Evolutionary conservation across 73 alveolate species (phyloP), one percentile per base, ranked within the genome.

Genomic region (Halteria grandinella): DNA sequence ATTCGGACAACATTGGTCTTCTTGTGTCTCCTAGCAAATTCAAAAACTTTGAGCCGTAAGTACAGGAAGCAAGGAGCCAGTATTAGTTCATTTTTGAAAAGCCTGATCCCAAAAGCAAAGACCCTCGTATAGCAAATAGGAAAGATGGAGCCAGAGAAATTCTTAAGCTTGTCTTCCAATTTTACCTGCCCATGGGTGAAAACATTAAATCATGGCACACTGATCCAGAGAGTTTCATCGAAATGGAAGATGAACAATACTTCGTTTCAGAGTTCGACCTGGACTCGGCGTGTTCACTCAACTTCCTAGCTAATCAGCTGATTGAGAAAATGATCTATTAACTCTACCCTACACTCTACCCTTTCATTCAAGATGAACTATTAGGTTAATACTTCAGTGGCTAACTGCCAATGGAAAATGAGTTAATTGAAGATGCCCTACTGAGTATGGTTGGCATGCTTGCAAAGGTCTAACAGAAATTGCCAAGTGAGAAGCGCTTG

Each of bases 11-110:
- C 10, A 66, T 66, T 25, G 88, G 88, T 8, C 59, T 77, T 12
- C 43, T 77, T 14, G 88, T 69, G 14, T 77, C 88, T n/a, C 88
- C 88, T 1, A 77, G 80, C 31, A 77, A 77, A 62, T 77, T 69
- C 24, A 77, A 54, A 36, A 63, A 77, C 50, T 77, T 77, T 48
- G 88, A 77, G 25, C 69, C 75, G 1, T 36, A 77, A 39, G 15
- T 77, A 4, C 14, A 28, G 6, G 69, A 60, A 60, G 88, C 88
- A 17, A 60, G 73, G 34, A 48, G 45, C 12, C 70, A 50, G 34
- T 77, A 77, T 49, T 0, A 70, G 28, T 43, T 24, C 17, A 41
- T 77, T 43, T 58, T 77, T 4, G 80, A 66, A 7, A 66, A 66
- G 53, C 80, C 80, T 18, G 80, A 66, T 28, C 80, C 80, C 5